Percentiles rank a stretch among this genome's conserved stretches.
These are phyloP conservation scores for Tylopilus sp. DNA, from an alignment of 768 basidiomycete species.

Conservation along the genomic window DNA sequence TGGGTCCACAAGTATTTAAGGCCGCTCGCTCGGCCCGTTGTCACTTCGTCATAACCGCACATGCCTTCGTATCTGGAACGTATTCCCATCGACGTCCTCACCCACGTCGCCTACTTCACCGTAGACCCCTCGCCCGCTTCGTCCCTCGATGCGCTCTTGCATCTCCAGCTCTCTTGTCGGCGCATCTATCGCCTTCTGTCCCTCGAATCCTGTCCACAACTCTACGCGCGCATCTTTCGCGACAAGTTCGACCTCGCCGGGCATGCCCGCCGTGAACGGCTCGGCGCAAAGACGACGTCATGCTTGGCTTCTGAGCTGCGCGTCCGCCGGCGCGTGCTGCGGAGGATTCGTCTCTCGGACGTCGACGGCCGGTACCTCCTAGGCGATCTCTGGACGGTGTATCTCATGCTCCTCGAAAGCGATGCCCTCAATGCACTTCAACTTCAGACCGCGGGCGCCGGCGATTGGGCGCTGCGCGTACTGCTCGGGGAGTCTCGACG, in stretches of 20 bases:
- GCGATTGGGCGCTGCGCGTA: slow-evolving; percentile 25
- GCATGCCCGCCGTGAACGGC: slow-evolving; percentile 17
- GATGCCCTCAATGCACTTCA: slow-evolving; percentile 46
- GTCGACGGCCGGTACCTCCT: slow-evolving; percentile 29
- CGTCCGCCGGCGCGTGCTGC: slow-evolving; percentile 44
- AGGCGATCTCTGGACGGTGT: slow-evolving; percentile 53
- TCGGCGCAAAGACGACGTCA: slow-evolving; percentile 36
- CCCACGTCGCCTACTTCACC: slow-evolving; percentile 48
- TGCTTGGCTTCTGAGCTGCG: slow-evolving; percentile 48
- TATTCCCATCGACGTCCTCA: slow-evolving; percentile 55
- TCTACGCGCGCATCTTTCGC: slow-evolving; percentile 55
- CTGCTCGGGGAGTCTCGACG: slow-evolving; percentile 20
- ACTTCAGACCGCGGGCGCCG: slow-evolving; percentile 39
- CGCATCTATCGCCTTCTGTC: slow-evolving; percentile 43
- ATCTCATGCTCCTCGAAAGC: slow-evolving; percentile 61
- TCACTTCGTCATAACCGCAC: slow-evolving; percentile 17
- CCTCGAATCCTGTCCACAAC: slow-evolving; percentile 42
- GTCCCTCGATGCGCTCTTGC: slow-evolving; percentile 40
- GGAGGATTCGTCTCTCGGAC: slow-evolving; percentile 38
- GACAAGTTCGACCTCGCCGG: slow-evolving; percentile 44
- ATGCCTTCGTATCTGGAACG: slow-evolving; percentile 48
- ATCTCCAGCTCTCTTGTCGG: slow-evolving; percentile 45
- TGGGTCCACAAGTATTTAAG: slow-evolving; percentile 24
- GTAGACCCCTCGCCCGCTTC: slow-evolving; percentile 37
- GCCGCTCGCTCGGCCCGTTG: slow-evolving; percentile 5